Percentiles rank a stretch among this genome's conserved stretches.
Evolutionary conservation across 1,139 yeast genomes (phyloP).

Genomic region (Blastobotrys malaysiensis): DNA sequence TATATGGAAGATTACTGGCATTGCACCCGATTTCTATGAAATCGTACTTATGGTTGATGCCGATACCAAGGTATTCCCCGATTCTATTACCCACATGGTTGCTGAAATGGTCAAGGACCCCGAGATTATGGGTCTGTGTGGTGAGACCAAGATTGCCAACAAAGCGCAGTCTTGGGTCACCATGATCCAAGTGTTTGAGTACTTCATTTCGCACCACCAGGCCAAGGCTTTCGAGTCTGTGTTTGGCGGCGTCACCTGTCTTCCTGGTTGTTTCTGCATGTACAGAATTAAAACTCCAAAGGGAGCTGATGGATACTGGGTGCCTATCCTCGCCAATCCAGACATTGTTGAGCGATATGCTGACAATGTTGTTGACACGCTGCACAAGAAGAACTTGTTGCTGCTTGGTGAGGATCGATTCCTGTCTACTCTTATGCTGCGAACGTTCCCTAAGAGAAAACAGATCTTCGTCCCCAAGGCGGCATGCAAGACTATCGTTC

Average conservation of each 20-base stretch:
- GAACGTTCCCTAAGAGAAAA: constrained; percentile 33
- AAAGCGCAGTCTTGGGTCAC: constrained; percentile 34
- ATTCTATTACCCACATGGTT: constrained; percentile 31
- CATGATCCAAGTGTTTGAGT: constrained; percentile 36
- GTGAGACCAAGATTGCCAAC: constrained; percentile 34
- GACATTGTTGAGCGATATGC: constrained; percentile 33
- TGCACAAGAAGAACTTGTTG: constrained; percentile 33
- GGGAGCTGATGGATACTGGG: constrained; percentile 55
- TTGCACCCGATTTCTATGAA: constrained; percentile 31
- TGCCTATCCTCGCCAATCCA: constrained; percentile 46
- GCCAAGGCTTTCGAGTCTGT: constrained; percentile 36
- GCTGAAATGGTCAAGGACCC: constrained; percentile 30
- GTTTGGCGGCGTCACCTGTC: constrained; percentile 36
- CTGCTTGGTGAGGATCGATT: constrained; percentile 36
- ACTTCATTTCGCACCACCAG: constrained; percentile 35
- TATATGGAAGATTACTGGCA: constrained; percentile 29
- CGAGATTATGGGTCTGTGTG: constrained; percentile 34
- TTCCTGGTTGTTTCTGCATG: constrained; percentile 37
- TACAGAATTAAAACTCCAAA: constrained; percentile 49
- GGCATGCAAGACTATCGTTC: constrained; percentile 32
- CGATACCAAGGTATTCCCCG: constrained; percentile 33
- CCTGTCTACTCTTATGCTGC: constrained; percentile 32
- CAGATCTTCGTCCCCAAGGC: constrained; percentile 34
- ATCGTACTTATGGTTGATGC: constrained; percentile 36
- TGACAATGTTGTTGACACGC: constrained; percentile 30